Evolutionary conservation across 768 basidiomycete genomes (phyloP).

Genomic region (Naganishia vishniacii): DNA sequence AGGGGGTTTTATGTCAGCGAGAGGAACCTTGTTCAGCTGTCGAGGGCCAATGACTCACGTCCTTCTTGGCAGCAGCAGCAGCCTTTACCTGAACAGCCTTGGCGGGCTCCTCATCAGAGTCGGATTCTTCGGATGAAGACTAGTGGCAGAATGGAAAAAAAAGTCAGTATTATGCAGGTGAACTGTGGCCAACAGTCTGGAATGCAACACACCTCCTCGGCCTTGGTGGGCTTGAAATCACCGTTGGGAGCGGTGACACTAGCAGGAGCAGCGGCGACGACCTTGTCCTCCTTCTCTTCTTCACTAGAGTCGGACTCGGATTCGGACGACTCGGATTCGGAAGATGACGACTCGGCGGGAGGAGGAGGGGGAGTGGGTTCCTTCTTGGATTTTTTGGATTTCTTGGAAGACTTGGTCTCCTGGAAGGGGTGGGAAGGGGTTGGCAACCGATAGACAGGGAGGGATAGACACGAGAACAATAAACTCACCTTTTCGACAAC

Average conservation of each 20-base stretch:
- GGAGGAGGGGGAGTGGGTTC: conserved; percentile 36
- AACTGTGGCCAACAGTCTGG: not conserved
- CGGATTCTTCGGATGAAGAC: conserved; percentile 33
- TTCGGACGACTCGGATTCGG: conserved; percentile 35
- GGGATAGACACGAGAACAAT: not conserved
- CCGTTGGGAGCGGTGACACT: conserved; percentile 14
- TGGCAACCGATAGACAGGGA: too few relatives aligned
- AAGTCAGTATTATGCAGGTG: not conserved
- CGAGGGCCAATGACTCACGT: conserved; percentile 30
- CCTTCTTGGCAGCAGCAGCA: conserved; percentile 32
- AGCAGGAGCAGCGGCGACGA: conserved; percentile 27
- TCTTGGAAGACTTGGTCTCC: conserved; percentile 17
- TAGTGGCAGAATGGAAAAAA: not conserved
- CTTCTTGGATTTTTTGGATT: conserved; percentile 40
- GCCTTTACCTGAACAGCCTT: conserved; percentile 54
- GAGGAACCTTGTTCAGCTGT: too few relatives aligned
- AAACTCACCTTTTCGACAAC: conserved; percentile 23
- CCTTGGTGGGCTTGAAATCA: conserved; percentile 13
- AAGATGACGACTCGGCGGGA: conserved; percentile 24
- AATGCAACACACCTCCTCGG: conserved; percentile 23
- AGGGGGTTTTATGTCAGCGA: not conserved
- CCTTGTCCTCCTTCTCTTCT: conserved; percentile 30
- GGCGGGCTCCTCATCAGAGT: conserved; percentile 56
- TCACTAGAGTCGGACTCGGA: conserved; percentile 31
- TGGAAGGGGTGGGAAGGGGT: not conserved